Evolutionary conservation across 257 asterid species (phyloP).

Genomic region (Solanum dulcamara): DNA sequence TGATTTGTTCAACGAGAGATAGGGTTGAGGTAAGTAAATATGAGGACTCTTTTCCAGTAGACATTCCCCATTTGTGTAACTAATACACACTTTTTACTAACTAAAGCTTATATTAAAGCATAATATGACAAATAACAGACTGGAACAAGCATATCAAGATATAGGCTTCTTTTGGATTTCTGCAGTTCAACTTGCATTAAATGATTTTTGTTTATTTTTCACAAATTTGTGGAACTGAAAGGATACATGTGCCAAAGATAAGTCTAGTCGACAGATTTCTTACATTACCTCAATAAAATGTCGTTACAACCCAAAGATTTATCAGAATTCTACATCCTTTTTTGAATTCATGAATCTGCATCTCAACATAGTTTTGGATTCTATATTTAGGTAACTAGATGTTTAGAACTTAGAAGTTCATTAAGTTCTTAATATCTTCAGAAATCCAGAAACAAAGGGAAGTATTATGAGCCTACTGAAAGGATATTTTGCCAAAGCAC

Average conservation of each 20-base stretch:
- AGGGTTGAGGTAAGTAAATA: not conserved
- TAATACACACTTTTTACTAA: not conserved
- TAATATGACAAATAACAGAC: not conserved
- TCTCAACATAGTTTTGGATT: not conserved
- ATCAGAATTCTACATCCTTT: not conserved
- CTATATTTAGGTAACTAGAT: not conserved
- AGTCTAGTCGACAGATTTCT: not conserved
- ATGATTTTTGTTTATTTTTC: not conserved
- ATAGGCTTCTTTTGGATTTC: not conserved
- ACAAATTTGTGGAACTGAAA: not conserved
- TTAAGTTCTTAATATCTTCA: not conserved
- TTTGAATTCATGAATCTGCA: not conserved
- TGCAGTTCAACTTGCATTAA: not conserved
- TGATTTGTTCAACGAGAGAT: not conserved
- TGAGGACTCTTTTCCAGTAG: not conserved
- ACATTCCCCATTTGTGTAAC: not conserved
- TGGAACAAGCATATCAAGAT: not conserved
- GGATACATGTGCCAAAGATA: not conserved
- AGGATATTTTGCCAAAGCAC: not conserved
- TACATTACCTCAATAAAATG: not conserved
- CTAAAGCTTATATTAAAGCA: not conserved
- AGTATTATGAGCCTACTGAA: not conserved
- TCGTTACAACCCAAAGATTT: not conserved
- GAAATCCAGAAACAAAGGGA: not conserved
- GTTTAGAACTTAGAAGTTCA: not conserved